Evolutionary conservation across 257 asterid genomes (phyloP), one percentile per base, ranked within the genome.

Genomic region (Nicotiana noctiflora): DNA sequence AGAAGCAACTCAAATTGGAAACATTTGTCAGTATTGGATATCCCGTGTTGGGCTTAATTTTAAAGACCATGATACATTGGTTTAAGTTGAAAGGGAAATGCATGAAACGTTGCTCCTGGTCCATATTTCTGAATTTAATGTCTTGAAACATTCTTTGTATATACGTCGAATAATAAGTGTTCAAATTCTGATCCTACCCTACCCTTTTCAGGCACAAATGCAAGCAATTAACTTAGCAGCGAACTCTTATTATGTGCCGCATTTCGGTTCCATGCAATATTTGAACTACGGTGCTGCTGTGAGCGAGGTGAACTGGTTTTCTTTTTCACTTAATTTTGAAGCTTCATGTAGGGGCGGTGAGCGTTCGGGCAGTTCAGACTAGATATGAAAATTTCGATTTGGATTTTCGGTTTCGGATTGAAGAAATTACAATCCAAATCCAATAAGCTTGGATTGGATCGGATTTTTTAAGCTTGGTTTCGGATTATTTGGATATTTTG

Each of bases 201-300:
- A 32, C 51, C 29, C 76, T 1, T 19, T 76, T 75, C 85, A 93
- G 97, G 97, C 97, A 57, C 81, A 91, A 65, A 27, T 32, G 59
- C 75, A 83, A 76, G 76, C 72, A 52, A 78, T 93, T 61, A 87
- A 91, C 81, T 81, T 93, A 80, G 86, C 92, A 25, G 93, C 86
- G 29, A 85, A 85, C 81, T 76, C 92, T 46, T 89, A 80, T 82
- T 93, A 84, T 61, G 91, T 90, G 18, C 97, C 97, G 0, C 88
- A 84, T 23, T 65, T 25, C 55, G 81, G 82, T 83, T 83, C 88
- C 81, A 55, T 34, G 18, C 18, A 7, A 13, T 92, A 92, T 82
- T 82, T 92, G 82, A 91, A 85, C 80, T 91, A 88, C 8, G 97
- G 97, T 68, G 97, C 88, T 77, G 96, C 91, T 10, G 90, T 91